Percentiles rank a stretch among this genome's conserved stretches.
phyloP scores from a whole-genome alignment of 1,284 basidiomycete species.

The Ganoderma resinaceum region DNA sequence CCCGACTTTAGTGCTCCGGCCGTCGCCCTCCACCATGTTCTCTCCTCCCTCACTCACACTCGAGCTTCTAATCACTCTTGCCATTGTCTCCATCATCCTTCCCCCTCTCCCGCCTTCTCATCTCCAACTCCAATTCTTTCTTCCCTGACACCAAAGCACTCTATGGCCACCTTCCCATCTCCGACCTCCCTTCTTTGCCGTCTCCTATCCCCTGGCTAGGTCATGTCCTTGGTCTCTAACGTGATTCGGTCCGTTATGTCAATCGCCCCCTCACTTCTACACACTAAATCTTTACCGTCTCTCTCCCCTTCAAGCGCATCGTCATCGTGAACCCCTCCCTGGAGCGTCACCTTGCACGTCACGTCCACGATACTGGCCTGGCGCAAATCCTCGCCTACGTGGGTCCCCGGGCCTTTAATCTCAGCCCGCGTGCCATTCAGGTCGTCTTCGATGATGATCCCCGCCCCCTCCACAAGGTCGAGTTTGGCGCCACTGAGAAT shows the following conservation, averaged over 20 bases:
- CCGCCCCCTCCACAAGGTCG: not conserved
- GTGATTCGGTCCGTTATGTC: not conserved
- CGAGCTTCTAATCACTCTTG: not conserved
- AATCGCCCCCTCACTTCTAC: not conserved
- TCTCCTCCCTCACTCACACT: not conserved
- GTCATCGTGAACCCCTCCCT: not conserved
- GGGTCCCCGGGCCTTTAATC: not conserved
- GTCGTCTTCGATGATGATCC: not conserved
- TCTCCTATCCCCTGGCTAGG: not conserved
- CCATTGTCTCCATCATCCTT: not conserved
- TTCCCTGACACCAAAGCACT: not conserved
- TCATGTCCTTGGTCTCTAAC: not conserved
- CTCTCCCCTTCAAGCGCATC: not conserved
- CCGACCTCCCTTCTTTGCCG: not conserved
- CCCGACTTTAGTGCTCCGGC: not conserved
- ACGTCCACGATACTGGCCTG: not conserved
- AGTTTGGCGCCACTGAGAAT: not conserved
- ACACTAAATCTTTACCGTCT: not conserved
- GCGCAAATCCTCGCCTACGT: not conserved
- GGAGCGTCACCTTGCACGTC: not conserved
- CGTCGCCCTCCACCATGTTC: not conserved
- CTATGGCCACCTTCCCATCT: not conserved
- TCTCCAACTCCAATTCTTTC: not conserved
- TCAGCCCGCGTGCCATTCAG: not conserved
- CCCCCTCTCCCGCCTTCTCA: not conserved